Evolutionary conservation across 352 stramenopile genomes (phyloP), one percentile per base, ranked within the genome.

Genomic region (Peronosclerospora sorghi): DNA sequence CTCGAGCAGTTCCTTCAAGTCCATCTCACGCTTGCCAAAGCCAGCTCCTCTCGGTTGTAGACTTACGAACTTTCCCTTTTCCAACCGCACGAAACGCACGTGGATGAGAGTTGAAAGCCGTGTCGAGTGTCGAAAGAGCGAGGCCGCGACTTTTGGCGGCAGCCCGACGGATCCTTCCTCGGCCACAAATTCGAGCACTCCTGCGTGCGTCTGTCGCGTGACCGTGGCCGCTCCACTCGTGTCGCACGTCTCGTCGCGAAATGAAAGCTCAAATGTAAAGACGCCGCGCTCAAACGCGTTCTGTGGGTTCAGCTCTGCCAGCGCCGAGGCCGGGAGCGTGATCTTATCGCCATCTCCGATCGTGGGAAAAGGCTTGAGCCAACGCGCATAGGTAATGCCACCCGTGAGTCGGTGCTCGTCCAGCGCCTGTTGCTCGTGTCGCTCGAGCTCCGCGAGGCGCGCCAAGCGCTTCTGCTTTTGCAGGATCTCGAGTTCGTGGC

Each of bases 1-100:
- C 54, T 89, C 71, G 8, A 94, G 44, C n/a, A 92, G 56, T 27
- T 62, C 51, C 54, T 92, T 92, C 14, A 89, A 74, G 50, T 94
- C 82, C 35, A 94, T n/a, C 40, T 86, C 63, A 18, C 75, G 71
- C 9, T 78, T 63, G 10, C 74, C 63, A 41, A 94, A 94, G 2
- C 79, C 82, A 0, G 70, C 49, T 18, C 69, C 73, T 35, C 51
- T 59, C 4, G 79, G 77, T 53, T 86, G 79, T 24, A 94, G 45
- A 45, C 61, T 71, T 5, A 73, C 76, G 24, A 77, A 82, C n/a
- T 51, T 65, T 24, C 82, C 76, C 27, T 80, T 75, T 30, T 82
- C 72, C 8, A 94, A 62, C 19, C 75, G 62, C 44, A 88, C 69
- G 30, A 77, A 91, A 24, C 72, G 69, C 42, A 90, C 70, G 10